Base-by-base conservation (phyloP, 78 protist species). In the Pigoraptor vietnamica region DNA sequence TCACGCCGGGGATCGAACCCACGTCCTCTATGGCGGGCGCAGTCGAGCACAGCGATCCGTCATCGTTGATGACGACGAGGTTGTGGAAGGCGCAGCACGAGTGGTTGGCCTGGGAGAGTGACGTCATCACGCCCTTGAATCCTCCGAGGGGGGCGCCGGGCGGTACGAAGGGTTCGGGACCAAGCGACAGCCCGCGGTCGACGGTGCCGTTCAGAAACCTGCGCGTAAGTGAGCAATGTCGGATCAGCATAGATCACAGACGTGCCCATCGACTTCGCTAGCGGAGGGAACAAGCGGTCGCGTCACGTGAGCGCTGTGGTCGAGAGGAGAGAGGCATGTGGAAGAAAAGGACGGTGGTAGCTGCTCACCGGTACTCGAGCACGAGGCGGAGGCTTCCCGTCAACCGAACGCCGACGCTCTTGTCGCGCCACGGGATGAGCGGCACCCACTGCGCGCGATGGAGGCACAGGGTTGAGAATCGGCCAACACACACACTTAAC, bases 21-120 rank as follows among this genome's bases (percentile, higher is more conserved):
- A 48, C 67, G 29, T 48, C 67, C 14, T 48, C 67, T 6, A 21
- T 48, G 67, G 29, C 29, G 67, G 6, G 14, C 14, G 67, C 67
- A 48, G 67, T 48, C 67, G 67, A 48, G 29, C 67, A 21, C 29
- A 48, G 14, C 67, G 67, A 21, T 6, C 67, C 67, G 67, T 48
- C 14, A 6, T 48, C 67, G 40, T 14, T 37, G 23, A n/a, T 1
- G n/a, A 37, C 40, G 89, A 37, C 19, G 56, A 86, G 21, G 56
- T 87, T 87, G 40, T 87, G 1, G n/a, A 40, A 40, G 79, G 67
- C 79, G 21, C 56, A 39, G 56, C 10, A 24, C 34, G 23, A 0
- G 90, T 87, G 90, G 34, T 87, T 87, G 90, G 90, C 90, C 67
- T 87, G 38, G 36, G 67, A 39, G 33, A 87, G 38, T 6, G 67